These are phyloP conservation scores for Nematocida sp. DNA, from an alignment of 371 early-diverging fungal genomes.

Conservation along the genomic window DNA sequence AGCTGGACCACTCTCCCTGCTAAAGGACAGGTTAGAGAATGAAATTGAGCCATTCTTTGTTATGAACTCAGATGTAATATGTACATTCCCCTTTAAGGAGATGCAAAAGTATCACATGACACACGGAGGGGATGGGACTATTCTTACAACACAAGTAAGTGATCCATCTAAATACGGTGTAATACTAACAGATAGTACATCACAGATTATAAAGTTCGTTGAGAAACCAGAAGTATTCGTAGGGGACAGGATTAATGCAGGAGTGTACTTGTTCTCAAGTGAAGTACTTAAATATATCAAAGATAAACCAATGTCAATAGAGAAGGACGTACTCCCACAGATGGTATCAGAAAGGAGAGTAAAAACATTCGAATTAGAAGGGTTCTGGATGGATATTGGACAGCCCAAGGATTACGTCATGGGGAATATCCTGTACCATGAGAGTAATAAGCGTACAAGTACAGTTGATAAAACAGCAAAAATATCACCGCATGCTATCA, in stretches of 20 bases:
- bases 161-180: constrained; percentile 97
- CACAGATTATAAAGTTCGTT: constrained; percentile 82
- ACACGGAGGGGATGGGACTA: constrained; percentile 57
- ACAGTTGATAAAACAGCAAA: constrained; percentile 82
- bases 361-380: constrained; percentile 83
- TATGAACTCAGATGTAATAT: constrained; percentile 94
- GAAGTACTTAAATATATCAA: constrained; percentile 82
- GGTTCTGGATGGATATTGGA: constrained; percentile 99
- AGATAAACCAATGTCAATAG: constrained; percentile 72
- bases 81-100: constrained; percentile 87
- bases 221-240: constrained; percentile 93
- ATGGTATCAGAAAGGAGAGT: constrained; percentile 81
- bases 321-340: constrained; percentile 90
- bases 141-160: constrained; percentile 85
- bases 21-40: constrained; percentile 80
- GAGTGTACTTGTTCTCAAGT: constrained; percentile 92
- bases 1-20: constrained; percentile 92
- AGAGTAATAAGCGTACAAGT: constrained; percentile 75
- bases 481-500: constrained; percentile 84
- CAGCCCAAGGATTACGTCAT: constrained; percentile 94
- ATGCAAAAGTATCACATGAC: constrained; percentile 78
- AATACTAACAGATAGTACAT: constrained; percentile 73
- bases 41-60: constrained; percentile 86
- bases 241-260: constrained; percentile 93
- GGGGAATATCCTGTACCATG: constrained; percentile 80